Evolutionary conservation across 2,329 filamentous ascomycete species (phyloP), one percentile per base, ranked within the genome.

Genomic region (Ascochyta lentis): DNA sequence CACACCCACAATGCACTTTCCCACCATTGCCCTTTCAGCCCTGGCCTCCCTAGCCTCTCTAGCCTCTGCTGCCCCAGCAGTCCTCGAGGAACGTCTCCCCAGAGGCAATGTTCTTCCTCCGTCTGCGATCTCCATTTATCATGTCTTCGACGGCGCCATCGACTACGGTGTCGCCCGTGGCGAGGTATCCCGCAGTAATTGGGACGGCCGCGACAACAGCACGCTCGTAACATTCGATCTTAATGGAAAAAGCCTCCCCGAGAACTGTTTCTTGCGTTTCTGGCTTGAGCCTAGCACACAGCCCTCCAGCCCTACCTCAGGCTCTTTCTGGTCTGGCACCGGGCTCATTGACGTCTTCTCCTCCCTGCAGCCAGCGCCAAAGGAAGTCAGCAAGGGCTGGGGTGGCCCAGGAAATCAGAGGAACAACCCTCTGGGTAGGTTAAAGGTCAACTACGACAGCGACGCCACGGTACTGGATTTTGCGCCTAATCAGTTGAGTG

Each of bases 191-290:
- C 45, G 47, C 40, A 61, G 59, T 34, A 46, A 45, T 40, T 49
- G 52, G 47, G 24, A 48, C 31, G 47, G 42, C 23, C 39, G 26
- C 16, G 58, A 61, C 31, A 51, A 34, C 26, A 57, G 44, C 43
- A 64, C 61, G 2, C 61, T 64, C 42, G 55, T 59, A 1, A 63
- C 59, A 2, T 63, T 64, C 43, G 37, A 49, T 33, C 37, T 60
- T 1, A 57, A 51, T 16, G 34, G 56, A 8, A 23, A 23, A 15
- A 37, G 46, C 23, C 46, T 43, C 2, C 54, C 51, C 39, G 31
- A 46, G 1, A 55, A 34, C 1, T 63, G 57, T 56, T 34, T 22
- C 26, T 34, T 64, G 12, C 39, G 42, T 44, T 60, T 64, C 56
- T 51, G 31, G 31, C 59, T 64, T 39, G 54, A 58, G 26, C 33